Evolutionary conservation across 805 yeast genomes (phyloP).

Genomic region (Barnettozyma botsteinii): DNA sequence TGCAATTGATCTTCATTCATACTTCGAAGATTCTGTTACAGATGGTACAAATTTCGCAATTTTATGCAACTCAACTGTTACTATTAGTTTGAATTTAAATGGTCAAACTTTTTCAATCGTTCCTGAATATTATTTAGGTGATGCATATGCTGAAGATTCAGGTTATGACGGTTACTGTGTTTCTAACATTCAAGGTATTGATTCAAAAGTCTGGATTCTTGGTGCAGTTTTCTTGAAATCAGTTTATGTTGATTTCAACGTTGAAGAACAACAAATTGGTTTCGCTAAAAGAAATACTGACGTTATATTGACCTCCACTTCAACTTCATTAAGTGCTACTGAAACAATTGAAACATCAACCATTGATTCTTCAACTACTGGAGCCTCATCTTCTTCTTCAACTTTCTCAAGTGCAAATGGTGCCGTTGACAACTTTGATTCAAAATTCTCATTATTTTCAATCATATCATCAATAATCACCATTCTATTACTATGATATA

Average conservation of each 20-base stretch:
- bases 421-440: not conserved
- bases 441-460: not conserved
- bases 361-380: not conserved
- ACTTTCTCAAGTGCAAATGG: not conserved
- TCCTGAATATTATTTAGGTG: conserved; percentile 44
- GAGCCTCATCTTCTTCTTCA: not conserved
- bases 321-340: not conserved
- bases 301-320: conserved; percentile 24
- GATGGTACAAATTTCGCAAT: conserved; percentile 63
- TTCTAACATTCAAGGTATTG: conserved; percentile 57
- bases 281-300: conserved; percentile 41
- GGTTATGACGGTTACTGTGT: conserved; percentile 49
- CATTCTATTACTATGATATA: not conserved
- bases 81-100: conserved; percentile 37
- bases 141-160: conserved; percentile 33
- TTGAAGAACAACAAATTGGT: conserved; percentile 44
- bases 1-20: conserved; percentile 48
- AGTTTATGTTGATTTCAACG: conserved; percentile 53
- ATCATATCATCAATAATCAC: not conserved
- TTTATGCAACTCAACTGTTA: conserved; percentile 43
- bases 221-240: conserved; percentile 57
- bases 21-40: conserved; percentile 41
- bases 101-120: conserved; percentile 40
- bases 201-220: conserved; percentile 47
- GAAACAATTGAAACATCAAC: not conserved